Evolutionary conservation across 2,329 filamentous ascomycete species (phyloP).

Genomic region (Metarhizium guizhouense): DNA sequence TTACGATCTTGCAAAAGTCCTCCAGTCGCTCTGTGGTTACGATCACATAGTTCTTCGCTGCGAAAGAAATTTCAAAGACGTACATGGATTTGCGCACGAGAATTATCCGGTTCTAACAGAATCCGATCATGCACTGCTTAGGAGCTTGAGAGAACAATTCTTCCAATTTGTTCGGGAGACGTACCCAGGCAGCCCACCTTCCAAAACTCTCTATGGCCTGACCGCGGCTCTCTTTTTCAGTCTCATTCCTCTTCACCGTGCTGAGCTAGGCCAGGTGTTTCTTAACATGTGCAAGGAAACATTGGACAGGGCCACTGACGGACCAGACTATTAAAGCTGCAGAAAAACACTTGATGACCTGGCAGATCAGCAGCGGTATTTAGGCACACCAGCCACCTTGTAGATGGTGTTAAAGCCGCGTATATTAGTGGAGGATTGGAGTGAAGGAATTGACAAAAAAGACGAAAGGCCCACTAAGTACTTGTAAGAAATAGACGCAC

Average conservation of each 20-base stretch:
- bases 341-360: too few relatives aligned
- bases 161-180: slow-evolving; percentile 17
- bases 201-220: slow-evolving; percentile 21
- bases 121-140: slow-evolving; percentile 15
- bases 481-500: too few relatives aligned
- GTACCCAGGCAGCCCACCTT: slow-evolving; percentile 16
- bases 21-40: slow-evolving; percentile 21
- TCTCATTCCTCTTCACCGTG: slow-evolving; percentile 19
- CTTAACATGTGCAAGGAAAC: too few relatives aligned
- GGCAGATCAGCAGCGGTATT: too few relatives aligned
- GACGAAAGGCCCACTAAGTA: too few relatives aligned
- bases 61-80: slow-evolving; percentile 12
- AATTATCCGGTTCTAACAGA: slow-evolving; percentile 15
- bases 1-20: slow-evolving; percentile 22
- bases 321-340: too few relatives aligned
- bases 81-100: not conserved
- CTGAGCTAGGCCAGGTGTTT: slow-evolving; percentile 8
- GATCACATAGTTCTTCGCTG: slow-evolving; percentile 19
- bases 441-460: too few relatives aligned
- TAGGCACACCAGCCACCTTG: too few relatives aligned
- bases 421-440: too few relatives aligned
- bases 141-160: slow-evolving; percentile 12
- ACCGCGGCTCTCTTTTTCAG: slow-evolving; percentile 21
- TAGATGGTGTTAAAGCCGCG: too few relatives aligned
- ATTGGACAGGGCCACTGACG: too few relatives aligned